These are phyloP conservation scores for Neopestalotiopsis sp. DNA, from an alignment of 2,329 filamentous ascomycete genomes.

Conservation along the genomic window DNA sequence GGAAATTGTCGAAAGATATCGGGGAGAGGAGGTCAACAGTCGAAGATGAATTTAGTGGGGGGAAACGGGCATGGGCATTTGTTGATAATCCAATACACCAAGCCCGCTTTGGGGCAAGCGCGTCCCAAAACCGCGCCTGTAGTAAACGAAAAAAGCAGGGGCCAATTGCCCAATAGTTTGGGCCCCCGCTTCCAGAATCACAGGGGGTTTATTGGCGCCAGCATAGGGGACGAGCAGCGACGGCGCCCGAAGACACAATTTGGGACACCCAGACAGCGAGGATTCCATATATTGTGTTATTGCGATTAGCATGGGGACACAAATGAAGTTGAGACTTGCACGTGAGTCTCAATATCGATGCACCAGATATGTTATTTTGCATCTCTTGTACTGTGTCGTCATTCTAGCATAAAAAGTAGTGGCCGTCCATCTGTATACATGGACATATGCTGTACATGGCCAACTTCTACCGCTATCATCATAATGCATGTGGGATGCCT, in stretches of 20 bases:
- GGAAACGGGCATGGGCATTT: conserved; percentile 17
- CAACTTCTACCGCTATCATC: neutral
- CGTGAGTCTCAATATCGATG: neutral
- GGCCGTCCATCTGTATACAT: too few species aligned
- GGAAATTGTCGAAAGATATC: conserved; percentile 24
- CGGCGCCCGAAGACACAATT: neutral
- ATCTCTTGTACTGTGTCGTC: neutral
- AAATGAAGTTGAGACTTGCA: neutral
- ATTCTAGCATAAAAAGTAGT: too few species aligned
- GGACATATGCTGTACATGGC: too few species aligned
- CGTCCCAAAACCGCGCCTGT: conserved; percentile 11
- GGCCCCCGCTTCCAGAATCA: neutral
- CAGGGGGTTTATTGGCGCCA: conserved; percentile 11
- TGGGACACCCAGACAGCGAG: neutral
- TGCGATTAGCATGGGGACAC: neutral
- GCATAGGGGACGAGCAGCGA: neutral
- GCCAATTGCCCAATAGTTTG: conserved; percentile 11
- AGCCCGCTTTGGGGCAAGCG: conserved; percentile 8
- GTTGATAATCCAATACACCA: conserved; percentile 16
- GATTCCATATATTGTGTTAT: neutral
- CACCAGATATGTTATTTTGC: neutral
- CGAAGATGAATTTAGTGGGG: conserved; percentile 17
- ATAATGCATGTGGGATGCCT: neutral
- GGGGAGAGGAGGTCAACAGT: conserved; percentile 22
- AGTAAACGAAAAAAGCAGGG: conserved; percentile 15